These are phyloP conservation scores for Fusarium tricinctum DNA, from an alignment of 2,329 filamentous ascomycete species.

Conservation along the genomic window DNA sequence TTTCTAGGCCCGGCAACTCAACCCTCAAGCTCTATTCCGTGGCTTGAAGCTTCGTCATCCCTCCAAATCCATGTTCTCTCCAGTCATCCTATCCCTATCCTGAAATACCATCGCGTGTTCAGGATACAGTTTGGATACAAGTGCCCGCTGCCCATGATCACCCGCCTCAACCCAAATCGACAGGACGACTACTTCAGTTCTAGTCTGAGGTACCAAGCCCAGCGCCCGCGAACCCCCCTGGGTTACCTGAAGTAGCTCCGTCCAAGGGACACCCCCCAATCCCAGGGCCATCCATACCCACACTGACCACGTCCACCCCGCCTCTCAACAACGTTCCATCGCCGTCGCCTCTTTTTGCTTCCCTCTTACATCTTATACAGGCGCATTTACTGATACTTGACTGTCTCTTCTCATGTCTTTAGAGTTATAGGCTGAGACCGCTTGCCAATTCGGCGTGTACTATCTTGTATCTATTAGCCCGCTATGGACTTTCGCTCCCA, in stretches of 20 bases:
- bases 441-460: conserved; percentile 58
- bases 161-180: conserved; percentile 24
- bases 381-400: conserved; percentile 49
- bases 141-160: conserved; percentile 19
- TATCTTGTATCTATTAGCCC: conserved; percentile 58
- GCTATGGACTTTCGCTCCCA: conserved; percentile 82
- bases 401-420: conserved; percentile 55
- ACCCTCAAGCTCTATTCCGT: conserved; percentile 34
- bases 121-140: conserved; percentile 24
- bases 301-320: conserved; percentile 51
- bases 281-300: conserved; percentile 45
- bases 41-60: conserved; percentile 42
- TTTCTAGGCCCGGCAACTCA: conserved; percentile 28
- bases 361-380: conserved; percentile 38
- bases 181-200: conserved; percentile 26
- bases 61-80: conserved; percentile 9
- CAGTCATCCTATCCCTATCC: conserved; percentile 8
- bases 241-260: conserved; percentile 40
- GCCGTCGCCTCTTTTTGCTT: conserved; percentile 48
- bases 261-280: conserved; percentile 39
- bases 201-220: conserved; percentile 31
- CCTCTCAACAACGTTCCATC: conserved; percentile 53
- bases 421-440: conserved; percentile 52
- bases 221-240: conserved; percentile 35
- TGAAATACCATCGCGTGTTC: conserved; percentile 6